phyloP scores from a whole-genome alignment of 106 monocot genomes.

The Vanilla planifolia region DNA sequence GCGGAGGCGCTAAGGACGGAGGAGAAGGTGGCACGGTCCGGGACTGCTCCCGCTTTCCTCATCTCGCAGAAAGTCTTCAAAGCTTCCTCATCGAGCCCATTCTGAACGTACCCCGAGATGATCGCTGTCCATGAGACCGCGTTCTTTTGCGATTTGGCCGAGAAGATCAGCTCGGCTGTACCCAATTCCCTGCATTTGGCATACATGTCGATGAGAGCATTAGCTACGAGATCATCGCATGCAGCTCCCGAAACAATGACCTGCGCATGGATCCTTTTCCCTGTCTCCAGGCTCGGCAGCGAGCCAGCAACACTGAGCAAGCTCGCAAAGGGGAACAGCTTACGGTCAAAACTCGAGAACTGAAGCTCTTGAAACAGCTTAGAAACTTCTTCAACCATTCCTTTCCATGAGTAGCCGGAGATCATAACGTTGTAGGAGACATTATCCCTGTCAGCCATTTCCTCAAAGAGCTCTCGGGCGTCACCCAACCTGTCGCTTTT shows the following conservation, averaged over 20 bases:
- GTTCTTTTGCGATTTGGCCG: slow-evolving; percentile 21
- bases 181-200: slow-evolving; percentile 59
- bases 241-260: slow-evolving; percentile 25
- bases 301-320: slow-evolving; percentile 49
- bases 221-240: slow-evolving; percentile 38
- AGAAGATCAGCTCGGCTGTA: slow-evolving; percentile 43
- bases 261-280: slow-evolving; percentile 64
- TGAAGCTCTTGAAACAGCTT: slow-evolving; percentile 55
- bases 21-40: slow-evolving; percentile 63
- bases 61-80: slow-evolving; percentile 47
- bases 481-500: slow-evolving; percentile 42
- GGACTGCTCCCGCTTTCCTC: slow-evolving; percentile 34
- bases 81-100: slow-evolving; percentile 56
- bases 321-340: slow-evolving; percentile 53
- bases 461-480: slow-evolving; percentile 43
- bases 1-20: slow-evolving; percentile 55
- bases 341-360: slow-evolving; percentile 25
- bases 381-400: slow-evolving; percentile 25
- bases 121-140: slow-evolving; percentile 76
- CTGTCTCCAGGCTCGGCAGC: slow-evolving; percentile 27
- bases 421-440: slow-evolving; percentile 88
- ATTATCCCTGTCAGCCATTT: slow-evolving; percentile 52
- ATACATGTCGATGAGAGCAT: slow-evolving; percentile 84
- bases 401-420: slow-evolving; percentile 51
- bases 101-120: slow-evolving; percentile 63